Conservation (phyloP, 2,329 filamentous ascomycete species). For the Ascochyta rabiei region DNA sequence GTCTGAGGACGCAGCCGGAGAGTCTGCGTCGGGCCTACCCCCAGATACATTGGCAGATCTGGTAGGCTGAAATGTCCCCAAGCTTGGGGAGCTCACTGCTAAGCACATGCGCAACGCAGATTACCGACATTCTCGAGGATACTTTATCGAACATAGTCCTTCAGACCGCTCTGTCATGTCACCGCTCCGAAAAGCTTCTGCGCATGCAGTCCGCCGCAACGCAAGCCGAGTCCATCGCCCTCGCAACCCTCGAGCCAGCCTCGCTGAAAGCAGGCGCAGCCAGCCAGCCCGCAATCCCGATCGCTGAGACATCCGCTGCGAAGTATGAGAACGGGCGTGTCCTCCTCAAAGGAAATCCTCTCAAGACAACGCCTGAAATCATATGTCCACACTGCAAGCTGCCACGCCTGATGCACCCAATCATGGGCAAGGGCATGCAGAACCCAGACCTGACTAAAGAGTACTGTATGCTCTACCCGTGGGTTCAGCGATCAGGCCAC, state of each 20-base stretch:
- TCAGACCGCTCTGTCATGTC: conserved; percentile 74
- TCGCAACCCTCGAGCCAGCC: conserved; percentile 43
- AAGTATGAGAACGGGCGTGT: conserved; percentile 73
- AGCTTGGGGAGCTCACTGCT: conserved; percentile 30
- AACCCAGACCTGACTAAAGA: conserved; percentile 64
- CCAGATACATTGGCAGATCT: conserved; percentile 39
- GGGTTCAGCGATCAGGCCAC: conserved; percentile 75
- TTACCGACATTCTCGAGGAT: conserved; percentile 68
- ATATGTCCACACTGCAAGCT: conserved; percentile 76
- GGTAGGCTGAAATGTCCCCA: conserved; percentile 29
- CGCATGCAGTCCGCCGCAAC: conserved; percentile 67
- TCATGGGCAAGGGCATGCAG: conserved; percentile 71
- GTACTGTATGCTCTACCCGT: conserved; percentile 81
- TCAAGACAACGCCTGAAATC: conserved; percentile 73
- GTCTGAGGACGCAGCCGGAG: conserved; percentile 45
- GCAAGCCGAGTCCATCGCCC: conserved; percentile 48
- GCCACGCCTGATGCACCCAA: conserved; percentile 74
- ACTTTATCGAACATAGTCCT: conserved; percentile 77
- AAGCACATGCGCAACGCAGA: conserved; percentile 31
- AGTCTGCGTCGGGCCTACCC: conserved; percentile 33
- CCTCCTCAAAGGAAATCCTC: conserved; percentile 72
- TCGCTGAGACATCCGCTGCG: conserved; percentile 66
- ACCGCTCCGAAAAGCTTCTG: conserved; percentile 79
- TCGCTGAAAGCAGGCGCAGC: conserved; percentile 37
- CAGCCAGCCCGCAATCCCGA: conserved; percentile 61